Evolutionary conservation across 1,284 basidiomycete genomes (phyloP), one percentile per base, ranked within the genome.

Genomic region (Austroboletus sp.): DNA sequence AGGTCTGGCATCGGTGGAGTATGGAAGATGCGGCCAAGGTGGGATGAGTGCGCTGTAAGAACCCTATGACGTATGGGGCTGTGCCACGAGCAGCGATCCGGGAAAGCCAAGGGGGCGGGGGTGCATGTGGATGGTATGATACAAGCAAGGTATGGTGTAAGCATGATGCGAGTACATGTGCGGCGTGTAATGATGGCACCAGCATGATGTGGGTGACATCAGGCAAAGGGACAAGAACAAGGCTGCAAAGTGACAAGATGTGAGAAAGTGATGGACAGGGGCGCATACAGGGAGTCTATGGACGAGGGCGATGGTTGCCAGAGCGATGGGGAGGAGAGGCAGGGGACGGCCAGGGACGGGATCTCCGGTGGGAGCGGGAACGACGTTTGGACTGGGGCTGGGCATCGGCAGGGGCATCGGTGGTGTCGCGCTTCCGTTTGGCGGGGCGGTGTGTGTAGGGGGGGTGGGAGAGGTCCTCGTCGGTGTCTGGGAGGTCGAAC

Each of bases 391-490:
- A 6, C 10, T 40, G 60, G 15, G 50, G 42, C 23, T 41, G 46
- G 23, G 51, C 25, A 32, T 42, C 1, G 32, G 27, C 34, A 5
- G 42, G 34, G 21, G 66, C 59, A 38, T 63, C 64, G 30, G 66
- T 61, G 37, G 49, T 50, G 31, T 61, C 57, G 43, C 76, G 79
- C 53, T 79, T 81, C 44, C 80, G 76, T 58, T 82, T 82, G 13
- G 72, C 41, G 10, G 61, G 51, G 27, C 71, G 71, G 40, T 68
- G 68, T 6, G 72, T 78, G 66, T 83, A 82, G 0, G 81, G 80
- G 4, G 81, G 79, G 53, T 77, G 75, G 0, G 81, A 83, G 39
- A 83, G 73, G 57, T 83, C 79, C 57, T 82, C 78, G 62, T 81
- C 79, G n/a, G 76, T 68, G 61, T 82, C 80, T 0, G 80, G 81